phyloP scores from a whole-genome alignment of 2,329 filamentous ascomycete species.

The Botrytis tulipae region DNA sequence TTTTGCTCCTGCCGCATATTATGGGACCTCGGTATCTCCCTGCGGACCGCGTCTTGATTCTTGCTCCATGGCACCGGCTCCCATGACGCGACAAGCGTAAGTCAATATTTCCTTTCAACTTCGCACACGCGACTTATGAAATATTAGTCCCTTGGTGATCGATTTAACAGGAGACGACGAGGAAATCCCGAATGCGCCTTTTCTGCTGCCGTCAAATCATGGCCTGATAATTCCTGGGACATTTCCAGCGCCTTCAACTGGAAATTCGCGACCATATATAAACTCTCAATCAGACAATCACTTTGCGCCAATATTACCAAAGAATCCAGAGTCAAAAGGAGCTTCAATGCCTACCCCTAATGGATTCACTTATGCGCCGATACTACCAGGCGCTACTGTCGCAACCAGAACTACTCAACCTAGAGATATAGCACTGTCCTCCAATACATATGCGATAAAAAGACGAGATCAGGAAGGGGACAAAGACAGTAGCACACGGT shows the following conservation, averaged over 20 bases:
- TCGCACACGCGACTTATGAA: conserved; percentile 7
- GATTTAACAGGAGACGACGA: conserved; percentile 14
- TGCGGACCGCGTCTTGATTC: not conserved
- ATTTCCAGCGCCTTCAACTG: not conserved
- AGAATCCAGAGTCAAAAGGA: not conserved
- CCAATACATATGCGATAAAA: not conserved
- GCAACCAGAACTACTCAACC: not conserved
- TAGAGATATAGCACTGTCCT: not conserved
- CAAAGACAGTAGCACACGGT: not conserved
- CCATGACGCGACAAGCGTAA: conserved; percentile 7
- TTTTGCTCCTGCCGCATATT: not conserved
- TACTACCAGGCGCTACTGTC: conserved; percentile 12
- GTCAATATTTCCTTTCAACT: conserved; percentile 4
- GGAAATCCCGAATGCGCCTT: not conserved
- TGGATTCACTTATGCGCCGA: not conserved
- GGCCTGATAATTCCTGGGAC: conserved; percentile 12
- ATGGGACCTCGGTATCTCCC: not conserved
- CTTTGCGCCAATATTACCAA: conserved; percentile 4
- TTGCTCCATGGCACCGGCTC: conserved; percentile 10
- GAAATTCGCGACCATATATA: not conserved
- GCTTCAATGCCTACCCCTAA: not conserved
- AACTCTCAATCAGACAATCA: not conserved
- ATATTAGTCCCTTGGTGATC: conserved; percentile 8
- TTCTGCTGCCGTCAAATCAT: conserved; percentile 4
- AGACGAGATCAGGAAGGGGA: not conserved